Evolutionary conservation across 176 grass and related monocot genomes (phyloP).

Genomic region (Sorghum bicolor): Sorghum_bicolor_NCBIv3 NC_012872.2:11139001-11139500

Average conservation of each 20-base stretch:
- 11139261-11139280: conserved; percentile 9
- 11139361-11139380: not conserved
- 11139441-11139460: not conserved
- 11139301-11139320: not conserved
- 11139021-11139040: conserved; percentile 65
- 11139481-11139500: not conserved
- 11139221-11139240: not conserved
- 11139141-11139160: conserved; percentile 79
- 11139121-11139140: conserved; percentile 77
- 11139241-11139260: not conserved
- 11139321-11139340: not conserved
- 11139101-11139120: conserved; percentile 70
- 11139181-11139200: conserved; percentile 7
- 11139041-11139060: conserved; percentile 77
- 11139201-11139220: not conserved
- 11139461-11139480: not conserved
- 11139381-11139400: not conserved
- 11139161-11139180: conserved; percentile 13
- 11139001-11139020: conserved; percentile 76
- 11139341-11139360: not conserved
- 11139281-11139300: conserved; percentile 11
- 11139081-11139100: conserved; percentile 59
- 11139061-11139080: conserved; percentile 46
- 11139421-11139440: not conserved
- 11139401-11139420: not conserved